A percentile compares a stretch with the other conserved stretches of the same genome.
These are phyloP conservation scores for Magnolia officinalis DNA, from an alignment of 164 flowering plant species.

Conservation along the genomic window DNA sequence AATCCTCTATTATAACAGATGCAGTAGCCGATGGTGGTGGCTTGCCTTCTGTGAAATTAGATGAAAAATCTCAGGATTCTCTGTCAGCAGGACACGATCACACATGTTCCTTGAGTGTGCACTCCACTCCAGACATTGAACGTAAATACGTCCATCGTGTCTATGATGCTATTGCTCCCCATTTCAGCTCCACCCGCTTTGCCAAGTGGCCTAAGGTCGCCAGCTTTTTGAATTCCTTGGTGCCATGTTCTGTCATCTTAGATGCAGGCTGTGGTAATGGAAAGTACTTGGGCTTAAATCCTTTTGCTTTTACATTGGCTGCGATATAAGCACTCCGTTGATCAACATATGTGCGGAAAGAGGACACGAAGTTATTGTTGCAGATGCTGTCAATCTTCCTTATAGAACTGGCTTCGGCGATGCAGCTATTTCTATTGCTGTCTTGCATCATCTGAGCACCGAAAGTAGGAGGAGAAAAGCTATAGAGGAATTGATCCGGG, in stretches of 20 bases:
- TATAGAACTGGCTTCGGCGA: conserved; percentile 78
- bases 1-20: conserved; percentile 28
- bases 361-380: conserved; percentile 87
- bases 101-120: conserved; percentile 29
- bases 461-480: conserved; percentile 81
- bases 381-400: conserved; percentile 93
- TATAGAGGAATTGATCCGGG: conserved; percentile 71
- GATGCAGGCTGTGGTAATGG: conserved; percentile 99
- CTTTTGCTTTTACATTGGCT: conserved; percentile 71
- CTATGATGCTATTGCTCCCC: conserved; percentile 98
- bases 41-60: conserved; percentile 18
- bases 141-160: conserved; percentile 91
- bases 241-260: conserved; percentile 59
- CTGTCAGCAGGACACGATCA: conserved; percentile 7
- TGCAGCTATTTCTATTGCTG: conserved; percentile 97
- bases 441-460: conserved; percentile 88
- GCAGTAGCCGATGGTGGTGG: conserved; percentile 21
- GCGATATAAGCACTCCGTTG: conserved; percentile 85
- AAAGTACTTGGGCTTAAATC: conserved; percentile 81
- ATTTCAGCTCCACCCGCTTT: conserved; percentile 90
- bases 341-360: conserved; percentile 69
- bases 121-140: conserved; percentile 82
- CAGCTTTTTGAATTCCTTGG: conserved; percentile 58
- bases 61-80: conserved; percentile 25
- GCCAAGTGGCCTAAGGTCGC: conserved; percentile 99